Conservation (phyloP, 352 stramenopile species). For the Pythium insidiosum region DNA sequence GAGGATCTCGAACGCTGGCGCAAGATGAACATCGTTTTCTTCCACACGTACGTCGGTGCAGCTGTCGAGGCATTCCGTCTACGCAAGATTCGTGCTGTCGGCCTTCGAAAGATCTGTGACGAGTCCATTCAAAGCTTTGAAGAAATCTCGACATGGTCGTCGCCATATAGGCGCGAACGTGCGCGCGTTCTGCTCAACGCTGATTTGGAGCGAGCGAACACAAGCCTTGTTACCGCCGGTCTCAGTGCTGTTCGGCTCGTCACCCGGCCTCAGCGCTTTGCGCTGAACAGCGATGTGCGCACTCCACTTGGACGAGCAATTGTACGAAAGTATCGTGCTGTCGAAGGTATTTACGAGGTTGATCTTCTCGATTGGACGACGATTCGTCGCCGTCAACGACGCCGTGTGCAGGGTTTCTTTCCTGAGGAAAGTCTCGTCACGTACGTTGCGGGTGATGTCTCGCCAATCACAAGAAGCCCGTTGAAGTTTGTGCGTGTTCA, state of each 20-base stretch:
- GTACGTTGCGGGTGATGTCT: conserved; percentile 27
- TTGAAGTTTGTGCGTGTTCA: conserved; percentile 54
- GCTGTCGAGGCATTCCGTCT: conserved; percentile 68
- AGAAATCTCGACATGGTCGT: conserved; percentile 46
- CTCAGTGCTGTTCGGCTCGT: conserved; percentile 27
- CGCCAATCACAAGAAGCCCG: conserved; percentile 29
- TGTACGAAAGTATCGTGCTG: conserved; percentile 52
- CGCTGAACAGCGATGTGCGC: conserved; percentile 43
- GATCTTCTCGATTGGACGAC: conserved; percentile 64
- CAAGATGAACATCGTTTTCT: conserved; percentile 89
- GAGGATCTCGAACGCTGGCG: conserved; percentile 70
- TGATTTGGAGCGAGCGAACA: conserved; percentile 57
- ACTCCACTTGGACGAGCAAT: conserved; percentile 62
- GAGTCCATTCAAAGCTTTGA: conserved; percentile 45
- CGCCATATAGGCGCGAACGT: conserved; percentile 44
- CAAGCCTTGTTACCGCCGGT: conserved; percentile 27
- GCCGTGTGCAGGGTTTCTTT: conserved; percentile 45
- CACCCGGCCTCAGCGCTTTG: conserved; percentile 56
- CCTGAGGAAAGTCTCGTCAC: conserved; percentile 41
- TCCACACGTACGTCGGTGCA: conserved; percentile 86
- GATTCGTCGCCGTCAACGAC: conserved; percentile 29
- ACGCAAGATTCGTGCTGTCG: conserved; percentile 55
- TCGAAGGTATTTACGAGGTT: conserved; percentile 79
- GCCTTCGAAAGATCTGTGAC: conserved; percentile 64
- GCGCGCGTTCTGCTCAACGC: conserved; percentile 55